A percentile compares a stretch with the other conserved stretches of the same genome.
These are phyloP conservation scores for Pythium folliculosum DNA, from an alignment of 352 stramenopile species.

Conservation along the genomic window DNA sequence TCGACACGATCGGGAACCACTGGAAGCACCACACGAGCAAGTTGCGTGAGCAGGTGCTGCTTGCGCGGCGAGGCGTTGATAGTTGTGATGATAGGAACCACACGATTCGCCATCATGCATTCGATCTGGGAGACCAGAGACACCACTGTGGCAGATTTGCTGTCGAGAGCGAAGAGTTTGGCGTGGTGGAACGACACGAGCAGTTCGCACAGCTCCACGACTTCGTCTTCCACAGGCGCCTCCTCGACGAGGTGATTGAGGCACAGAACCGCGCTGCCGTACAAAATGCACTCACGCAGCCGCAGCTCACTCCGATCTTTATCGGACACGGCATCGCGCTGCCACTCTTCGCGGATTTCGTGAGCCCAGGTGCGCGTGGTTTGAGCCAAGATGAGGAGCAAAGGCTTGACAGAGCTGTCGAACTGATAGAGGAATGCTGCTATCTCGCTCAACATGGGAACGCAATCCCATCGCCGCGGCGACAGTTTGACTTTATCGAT, in stretches of 20 bases:
- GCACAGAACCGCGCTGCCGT: slow-evolving; percentile 41
- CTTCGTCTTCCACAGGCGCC: neutral
- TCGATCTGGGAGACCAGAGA: slow-evolving; percentile 18
- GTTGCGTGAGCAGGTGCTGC: neutral
- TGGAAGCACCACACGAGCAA: slow-evolving; percentile 3
- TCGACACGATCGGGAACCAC: slow-evolving; percentile 17
- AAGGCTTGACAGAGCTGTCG: slow-evolving; percentile 5
- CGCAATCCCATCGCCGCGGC: slow-evolving; percentile 20
- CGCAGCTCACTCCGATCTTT: slow-evolving; percentile 29
- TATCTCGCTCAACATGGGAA: slow-evolving; percentile 44
- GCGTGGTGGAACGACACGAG: slow-evolving; percentile 49
- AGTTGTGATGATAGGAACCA: slow-evolving; percentile 12
- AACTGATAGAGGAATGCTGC: slow-evolving; percentile 38
- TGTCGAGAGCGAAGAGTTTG: slow-evolving; percentile 21
- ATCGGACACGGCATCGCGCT: neutral
- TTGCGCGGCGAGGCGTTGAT: neutral
- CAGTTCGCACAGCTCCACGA: slow-evolving; percentile 42
- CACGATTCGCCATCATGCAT: slow-evolving; percentile 40
- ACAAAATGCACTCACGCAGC: slow-evolving; percentile 45
- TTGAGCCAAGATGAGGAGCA: slow-evolving; percentile 27
- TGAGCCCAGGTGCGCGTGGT: slow-evolving; percentile 37
- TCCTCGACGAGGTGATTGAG: slow-evolving; percentile 27
- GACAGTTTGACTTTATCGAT: slow-evolving; percentile 21
- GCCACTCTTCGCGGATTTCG: slow-evolving; percentile 12
- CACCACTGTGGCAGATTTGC: neutral